Conservation (phyloP, 2,329 filamentous ascomycete species). For the Neonectria hederae region DNA sequence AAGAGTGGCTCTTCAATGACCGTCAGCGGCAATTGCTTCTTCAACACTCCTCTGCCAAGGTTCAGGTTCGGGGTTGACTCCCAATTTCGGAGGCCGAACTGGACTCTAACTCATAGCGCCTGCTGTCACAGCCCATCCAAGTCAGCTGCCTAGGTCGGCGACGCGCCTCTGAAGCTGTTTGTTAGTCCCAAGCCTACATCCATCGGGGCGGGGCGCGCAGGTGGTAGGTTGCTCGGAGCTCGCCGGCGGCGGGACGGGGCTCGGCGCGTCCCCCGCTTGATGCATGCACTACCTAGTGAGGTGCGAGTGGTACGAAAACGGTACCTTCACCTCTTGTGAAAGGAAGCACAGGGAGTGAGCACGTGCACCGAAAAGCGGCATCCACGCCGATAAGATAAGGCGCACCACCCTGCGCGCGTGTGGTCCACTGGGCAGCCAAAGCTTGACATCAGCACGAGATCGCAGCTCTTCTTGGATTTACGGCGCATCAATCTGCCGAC, state of each 20-base stretch:
- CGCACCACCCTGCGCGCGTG: constrained; percentile 26
- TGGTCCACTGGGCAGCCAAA: constrained; percentile 28
- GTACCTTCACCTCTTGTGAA: constrained; percentile 1
- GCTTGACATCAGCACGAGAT: constrained; percentile 39
- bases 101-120: neutral
- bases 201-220: constrained; percentile 4
- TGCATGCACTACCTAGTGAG: constrained; percentile 34
- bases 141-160: constrained; percentile 9
- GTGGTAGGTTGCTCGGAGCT: constrained; percentile 35
- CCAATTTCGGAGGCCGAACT: neutral
- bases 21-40: neutral
- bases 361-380: constrained; percentile 33
- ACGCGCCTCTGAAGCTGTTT: constrained; percentile 5
- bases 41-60: neutral
- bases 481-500: constrained; percentile 32
- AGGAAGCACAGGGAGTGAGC: constrained; percentile 22
- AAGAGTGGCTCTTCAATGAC: neutral
- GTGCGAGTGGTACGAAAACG: constrained; percentile 3
- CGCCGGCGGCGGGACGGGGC: constrained; percentile 39
- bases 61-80: neutral
- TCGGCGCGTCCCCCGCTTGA: constrained; percentile 33
- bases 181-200: constrained; percentile 4
- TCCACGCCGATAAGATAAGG: constrained; percentile 40
- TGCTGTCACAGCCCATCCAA: neutral
- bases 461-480: constrained; percentile 30